These are phyloP conservation scores for Pythium scleroteichum DNA, from an alignment of 352 stramenopile genomes.

Conservation along the genomic window DNA sequence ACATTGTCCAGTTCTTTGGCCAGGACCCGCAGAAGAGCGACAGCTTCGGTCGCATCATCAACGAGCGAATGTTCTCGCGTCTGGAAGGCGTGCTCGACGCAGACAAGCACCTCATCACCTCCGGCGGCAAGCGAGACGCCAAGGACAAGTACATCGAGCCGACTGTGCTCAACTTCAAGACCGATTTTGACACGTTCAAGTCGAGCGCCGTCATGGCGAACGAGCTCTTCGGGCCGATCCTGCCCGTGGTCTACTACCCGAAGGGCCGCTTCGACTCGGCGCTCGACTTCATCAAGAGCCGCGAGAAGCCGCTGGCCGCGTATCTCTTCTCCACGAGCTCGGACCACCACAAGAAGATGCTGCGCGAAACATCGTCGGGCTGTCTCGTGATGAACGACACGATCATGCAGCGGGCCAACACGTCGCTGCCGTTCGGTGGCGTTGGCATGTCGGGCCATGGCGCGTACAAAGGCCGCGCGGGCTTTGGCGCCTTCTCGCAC, in stretches of 20 bases:
- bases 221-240: slow-evolving; percentile 95
- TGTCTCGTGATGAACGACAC: slow-evolving; percentile 36
- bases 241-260: slow-evolving; percentile 89
- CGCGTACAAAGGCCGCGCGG: slow-evolving; percentile 77
- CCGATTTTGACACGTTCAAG: slow-evolving; percentile 44
- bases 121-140: slow-evolving; percentile 58
- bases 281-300: slow-evolving; percentile 29
- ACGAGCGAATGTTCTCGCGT: slow-evolving; percentile 63
- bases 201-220: slow-evolving; percentile 76
- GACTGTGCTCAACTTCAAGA: slow-evolving; percentile 88
- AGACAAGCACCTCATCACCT: slow-evolving; percentile 50
- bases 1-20: slow-evolving; percentile 55
- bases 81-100: slow-evolving; percentile 33
- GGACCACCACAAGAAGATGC: slow-evolving; percentile 19
- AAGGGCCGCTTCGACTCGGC: slow-evolving; percentile 27
- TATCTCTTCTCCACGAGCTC: slow-evolving; percentile 31
- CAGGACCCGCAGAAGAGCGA: slow-evolving; percentile 44
- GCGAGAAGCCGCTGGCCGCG: slow-evolving; percentile 32
- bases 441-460: slow-evolving; percentile 70
- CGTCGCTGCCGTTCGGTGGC: slow-evolving; percentile 35
- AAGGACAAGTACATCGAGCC: slow-evolving; percentile 82
- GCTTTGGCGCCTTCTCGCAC: slow-evolving; percentile 80
- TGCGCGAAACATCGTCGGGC: slow-evolving; percentile 29
- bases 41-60: slow-evolving; percentile 70
- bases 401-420: slow-evolving; percentile 34